These are phyloP conservation scores for Rauvolfia tetraphylla DNA, from an alignment of 257 asterid species.

Conservation along the genomic window DNA sequence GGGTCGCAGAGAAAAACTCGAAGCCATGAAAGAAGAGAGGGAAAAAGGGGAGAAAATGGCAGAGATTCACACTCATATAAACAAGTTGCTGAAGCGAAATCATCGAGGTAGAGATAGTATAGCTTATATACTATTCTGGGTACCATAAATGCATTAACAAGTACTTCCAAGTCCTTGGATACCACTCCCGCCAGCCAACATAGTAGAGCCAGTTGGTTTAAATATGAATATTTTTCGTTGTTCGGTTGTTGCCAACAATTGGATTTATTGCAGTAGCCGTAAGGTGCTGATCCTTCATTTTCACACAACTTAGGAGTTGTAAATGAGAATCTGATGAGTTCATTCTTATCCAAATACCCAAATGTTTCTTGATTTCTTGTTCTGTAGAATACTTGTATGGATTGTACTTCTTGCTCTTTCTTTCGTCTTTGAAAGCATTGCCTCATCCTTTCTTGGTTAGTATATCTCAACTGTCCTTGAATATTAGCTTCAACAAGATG, in stretches of 20 bases:
- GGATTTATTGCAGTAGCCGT: not conserved
- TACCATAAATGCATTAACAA: not conserved
- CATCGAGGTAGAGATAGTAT: constrained; percentile 43
- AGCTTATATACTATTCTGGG: not conserved
- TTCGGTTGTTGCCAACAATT: not conserved
- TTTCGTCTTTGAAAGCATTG: not conserved
- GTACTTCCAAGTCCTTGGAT: constrained; percentile 26
- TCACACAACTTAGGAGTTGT: not conserved
- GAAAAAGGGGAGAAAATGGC: constrained; percentile 22
- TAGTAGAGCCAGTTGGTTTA: not conserved
- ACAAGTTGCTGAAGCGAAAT: constrained; percentile 37
- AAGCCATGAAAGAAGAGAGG: constrained; percentile 46
- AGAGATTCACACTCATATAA: constrained; percentile 14
- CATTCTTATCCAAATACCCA: not conserved
- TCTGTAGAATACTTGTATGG: not conserved
- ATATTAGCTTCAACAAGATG: not conserved
- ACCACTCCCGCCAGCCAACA: constrained; percentile 38
- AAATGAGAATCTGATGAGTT: not conserved
- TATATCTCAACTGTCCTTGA: not conserved
- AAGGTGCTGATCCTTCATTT: not conserved
- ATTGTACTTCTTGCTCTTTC: not conserved
- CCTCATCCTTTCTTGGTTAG: not conserved
- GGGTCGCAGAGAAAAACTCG: constrained; percentile 37
- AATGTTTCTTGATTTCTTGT: not conserved
- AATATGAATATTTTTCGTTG: not conserved